Base-by-base conservation (phyloP, 2,329 filamentous ascomycete species). In the Shiraia bambusicola region DNA sequence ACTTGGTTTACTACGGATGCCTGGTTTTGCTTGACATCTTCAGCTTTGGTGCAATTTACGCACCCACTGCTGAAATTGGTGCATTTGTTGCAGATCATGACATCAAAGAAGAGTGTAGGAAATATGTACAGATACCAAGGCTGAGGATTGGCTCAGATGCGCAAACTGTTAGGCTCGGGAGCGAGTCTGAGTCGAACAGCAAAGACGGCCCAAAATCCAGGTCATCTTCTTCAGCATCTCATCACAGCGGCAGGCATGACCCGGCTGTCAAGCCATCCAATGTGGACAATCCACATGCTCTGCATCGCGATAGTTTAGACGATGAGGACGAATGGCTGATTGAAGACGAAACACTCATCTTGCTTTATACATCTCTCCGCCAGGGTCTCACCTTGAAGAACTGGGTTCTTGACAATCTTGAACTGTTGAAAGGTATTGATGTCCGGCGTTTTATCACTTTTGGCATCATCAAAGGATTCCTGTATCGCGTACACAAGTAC, bases 401-500 rank as follows among this genome's bases (percentile, higher is more conserved):
- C 65, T 97, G 90, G 88, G 83, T 93, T 53, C 78, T 87, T 44
- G 76, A 84, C 24, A 87, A 95, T 67, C 79, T 83, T 52, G 80
- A 85, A 28, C 72, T 87, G 28, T 76, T 96, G 7, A 75, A 79
- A 10, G 84, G 85, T 59, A 83, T 98, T 42, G 93, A 98, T 66
- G 82, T 96, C 40, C 82, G 93, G 10, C 84, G 93, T 19, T 84
- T 98, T 50, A 88, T 97, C 50, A 94, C 95, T 45, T 98, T 97
- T 61, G 93, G 92, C 42, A 80, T 96, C 45, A 95, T 97, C 67
- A 97, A 97, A 71, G 91, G 92, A 12, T 87, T 94, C 54, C 72
- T 98, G 16, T 96, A 96, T 69, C 82, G 93, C 25, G 85, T 96
- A 28, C 89, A 97, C 72, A 94, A 93, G 66, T 94, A 94, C 64